Evolutionary conservation across 352 stramenopile species (phyloP).

Genomic region (Phytopythium vexans): DNA sequence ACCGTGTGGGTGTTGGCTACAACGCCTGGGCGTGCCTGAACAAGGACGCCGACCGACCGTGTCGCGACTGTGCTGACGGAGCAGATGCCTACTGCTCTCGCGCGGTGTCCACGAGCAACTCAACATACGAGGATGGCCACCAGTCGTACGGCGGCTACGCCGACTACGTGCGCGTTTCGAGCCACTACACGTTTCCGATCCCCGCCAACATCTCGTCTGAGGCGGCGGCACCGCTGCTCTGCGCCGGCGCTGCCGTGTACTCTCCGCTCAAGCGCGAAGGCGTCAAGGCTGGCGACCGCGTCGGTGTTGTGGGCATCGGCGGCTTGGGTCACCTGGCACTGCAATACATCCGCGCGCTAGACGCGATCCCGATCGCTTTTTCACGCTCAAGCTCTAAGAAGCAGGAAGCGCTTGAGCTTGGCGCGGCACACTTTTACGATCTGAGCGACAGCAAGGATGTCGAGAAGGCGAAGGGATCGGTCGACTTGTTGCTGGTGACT

Average conservation of each 20-base stretch:
- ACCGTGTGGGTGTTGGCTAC: conserved; percentile 63
- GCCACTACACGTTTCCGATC: conserved; percentile 55
- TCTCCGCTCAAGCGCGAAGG: conserved; percentile 54
- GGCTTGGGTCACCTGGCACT: conserved; percentile 82
- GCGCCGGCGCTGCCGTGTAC: conserved; percentile 79
- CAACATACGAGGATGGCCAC: conserved; percentile 25
- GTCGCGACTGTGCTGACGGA: conserved; percentile 39
- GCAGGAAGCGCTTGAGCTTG: conserved; percentile 33
- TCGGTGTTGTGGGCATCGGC: conserved; percentile 80
- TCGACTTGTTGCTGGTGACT: conserved; percentile 75
- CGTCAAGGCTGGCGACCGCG: conserved; percentile 40
- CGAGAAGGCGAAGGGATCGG: conserved; percentile 10
- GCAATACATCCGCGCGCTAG: conserved; percentile 69
- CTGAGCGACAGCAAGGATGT: conserved; percentile 41
- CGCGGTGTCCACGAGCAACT: conserved; percentile 36
- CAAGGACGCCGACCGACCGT: conserved; percentile 39
- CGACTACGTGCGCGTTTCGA: conserved; percentile 43
- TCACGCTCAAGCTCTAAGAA: conserved; percentile 52
- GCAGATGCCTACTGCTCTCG: conserved; percentile 50
- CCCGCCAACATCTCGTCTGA: conserved; percentile 39
- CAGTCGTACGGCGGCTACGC: conserved; percentile 44
- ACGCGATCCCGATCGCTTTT: conserved; percentile 47
- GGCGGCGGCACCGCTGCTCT: conserved; percentile 66
- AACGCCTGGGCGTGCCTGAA: conserved; percentile 51
- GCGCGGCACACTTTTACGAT: conserved; percentile 57